Percentiles rank a stretch among this genome's conserved stretches.
These are phyloP conservation scores for Asterochloris erici DNA, from an alignment of 139 green algal genomes.

Conservation along the genomic window DNA sequence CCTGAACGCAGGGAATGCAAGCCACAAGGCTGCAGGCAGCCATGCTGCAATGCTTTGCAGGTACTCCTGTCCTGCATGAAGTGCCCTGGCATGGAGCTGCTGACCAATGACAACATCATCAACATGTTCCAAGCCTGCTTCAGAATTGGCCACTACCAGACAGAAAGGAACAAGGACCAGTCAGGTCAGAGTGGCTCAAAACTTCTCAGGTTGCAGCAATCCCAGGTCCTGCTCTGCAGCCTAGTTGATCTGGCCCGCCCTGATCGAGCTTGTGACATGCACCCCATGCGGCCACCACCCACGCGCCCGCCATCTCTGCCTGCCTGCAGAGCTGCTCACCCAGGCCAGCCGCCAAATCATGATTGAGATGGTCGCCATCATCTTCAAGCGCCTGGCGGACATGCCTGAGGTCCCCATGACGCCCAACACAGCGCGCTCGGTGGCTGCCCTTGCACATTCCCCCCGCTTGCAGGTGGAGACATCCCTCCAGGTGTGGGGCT, in stretches of 20 bases:
- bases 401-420: constrained; percentile 25
- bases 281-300: background rate
- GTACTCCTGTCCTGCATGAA: constrained; percentile 65
- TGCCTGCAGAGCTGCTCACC: constrained; percentile 53
- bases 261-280: background rate
- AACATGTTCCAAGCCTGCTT: constrained; percentile 79
- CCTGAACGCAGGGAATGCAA: too few species aligned
- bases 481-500: too few species aligned
- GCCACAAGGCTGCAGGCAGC: too few species aligned
- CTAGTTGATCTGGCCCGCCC: background rate
- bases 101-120: constrained; percentile 71
- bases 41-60: background rate
- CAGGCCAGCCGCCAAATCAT: constrained; percentile 58
- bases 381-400: constrained; percentile 51
- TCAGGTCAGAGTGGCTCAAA: background rate
- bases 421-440: constrained; percentile 11
- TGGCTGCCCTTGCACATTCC: constrained; percentile 9
- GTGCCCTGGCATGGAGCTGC: constrained; percentile 38
- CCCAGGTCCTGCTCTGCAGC: background rate
- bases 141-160: constrained; percentile 72
- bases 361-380: constrained; percentile 48
- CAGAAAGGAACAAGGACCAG: constrained; percentile 37
- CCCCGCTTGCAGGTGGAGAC: background rate
- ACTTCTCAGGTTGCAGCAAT: too few species aligned
- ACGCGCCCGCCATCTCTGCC: background rate